Base-by-base conservation (phyloP, 352 stramenopile species). In the Globisporangium emineosum region DNA sequence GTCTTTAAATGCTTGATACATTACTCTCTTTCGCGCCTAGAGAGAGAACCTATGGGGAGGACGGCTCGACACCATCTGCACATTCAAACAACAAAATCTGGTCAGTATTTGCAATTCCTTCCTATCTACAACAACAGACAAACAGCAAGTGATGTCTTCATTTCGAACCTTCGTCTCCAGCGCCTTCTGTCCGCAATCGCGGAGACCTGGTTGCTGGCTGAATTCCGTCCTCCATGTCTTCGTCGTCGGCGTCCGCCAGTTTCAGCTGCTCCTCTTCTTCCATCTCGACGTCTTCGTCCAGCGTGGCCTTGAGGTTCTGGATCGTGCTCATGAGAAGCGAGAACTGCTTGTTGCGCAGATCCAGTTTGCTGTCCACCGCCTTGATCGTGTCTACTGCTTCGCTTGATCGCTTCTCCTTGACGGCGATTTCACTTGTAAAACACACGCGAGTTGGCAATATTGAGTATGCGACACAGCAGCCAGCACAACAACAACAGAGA, bases 281-380 rank as follows among this genome's bases (percentile, higher is more conserved):
- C 69, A 89, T 82, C 52, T 73, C 59, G 12, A 71, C 57, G 55
- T 92, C 83, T 62, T 96, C 87, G 29, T 89, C 81, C 47, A 94
- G 63, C 43, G 83, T 92, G 30, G 81, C 71, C 58, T 93, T 89
- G 49, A 96, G 70, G 64, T 96, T 88, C 72, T 93, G 83, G 57
- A 96, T 94, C 17, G 87, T 93, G 50, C 69, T 76, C 74, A 96
- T 88, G 32, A 96, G 70, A 29, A 96, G 62, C 58, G 81, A 71
- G 52, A 94, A 92, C 69, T 96, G 83, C 62, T 96, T 94, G 17
- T 75, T 79, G 42, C 84, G 79, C 37, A 90, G 65, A 29, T 86
- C 80, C 17, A 94, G 68, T 23, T 89, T 90, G 17, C 56, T 63
- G 58, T 92, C 82, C 50, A 92, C 78, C 0, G 67, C 55, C 10